Conservation (phyloP, 164 flowering plant genomes). For the Berberis thunbergii region DNA sequence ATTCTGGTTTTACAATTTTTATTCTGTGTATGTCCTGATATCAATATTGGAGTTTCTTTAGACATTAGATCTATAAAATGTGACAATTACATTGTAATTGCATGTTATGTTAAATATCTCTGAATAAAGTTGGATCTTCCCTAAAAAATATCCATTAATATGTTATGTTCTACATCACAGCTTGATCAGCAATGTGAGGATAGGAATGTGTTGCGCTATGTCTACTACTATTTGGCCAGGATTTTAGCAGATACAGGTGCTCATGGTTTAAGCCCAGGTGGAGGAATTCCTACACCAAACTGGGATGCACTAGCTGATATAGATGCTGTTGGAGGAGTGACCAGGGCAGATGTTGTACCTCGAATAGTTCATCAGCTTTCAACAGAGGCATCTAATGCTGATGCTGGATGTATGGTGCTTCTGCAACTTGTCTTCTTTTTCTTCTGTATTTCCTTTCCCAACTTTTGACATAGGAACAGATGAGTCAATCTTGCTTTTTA, state of each 20-base stretch:
- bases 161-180: conserved; percentile 28
- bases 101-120: too few relatives aligned
- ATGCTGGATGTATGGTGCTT: conserved; percentile 55
- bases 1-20: too few relatives aligned
- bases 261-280: conserved; percentile 82
- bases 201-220: conserved; percentile 78
- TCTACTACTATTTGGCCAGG: conserved; percentile 91
- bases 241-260: conserved; percentile 81
- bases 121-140: not conserved
- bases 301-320: conserved; percentile 99
- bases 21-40: too few relatives aligned
- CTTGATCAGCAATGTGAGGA: conserved; percentile 96
- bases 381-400: conserved; percentile 62
- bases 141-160: not conserved
- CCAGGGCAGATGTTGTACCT: conserved; percentile 99
- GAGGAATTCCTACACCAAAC: conserved; percentile 98
- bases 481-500: not conserved
- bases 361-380: conserved; percentile 75
- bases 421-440: conserved; percentile 5
- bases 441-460: not conserved
- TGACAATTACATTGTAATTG: too few relatives aligned
- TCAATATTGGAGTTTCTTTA: too few relatives aligned
- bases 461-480: not conserved
- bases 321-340: conserved; percentile 96
- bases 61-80: too few relatives aligned